phyloP scores from a whole-genome alignment of 148 eudicot genomes.

The Cornus controversa region DNA sequence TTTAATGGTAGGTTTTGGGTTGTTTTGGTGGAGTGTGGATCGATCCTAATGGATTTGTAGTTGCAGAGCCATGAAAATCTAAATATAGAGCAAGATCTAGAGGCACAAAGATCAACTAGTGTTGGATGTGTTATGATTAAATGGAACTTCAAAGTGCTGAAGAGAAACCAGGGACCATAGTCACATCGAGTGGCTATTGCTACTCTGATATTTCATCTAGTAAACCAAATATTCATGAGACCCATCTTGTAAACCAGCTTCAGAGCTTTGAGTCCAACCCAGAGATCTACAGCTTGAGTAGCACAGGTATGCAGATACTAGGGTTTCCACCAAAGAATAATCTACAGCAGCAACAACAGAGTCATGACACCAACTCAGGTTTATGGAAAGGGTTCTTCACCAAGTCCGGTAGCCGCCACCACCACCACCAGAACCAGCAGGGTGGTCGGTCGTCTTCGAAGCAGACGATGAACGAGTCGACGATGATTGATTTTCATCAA shows the following conservation, averaged over 20 bases:
- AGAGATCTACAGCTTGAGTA: constrained; percentile 54
- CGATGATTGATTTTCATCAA: constrained; percentile 15
- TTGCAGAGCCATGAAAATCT: constrained; percentile 8
- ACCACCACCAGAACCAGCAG: no score
- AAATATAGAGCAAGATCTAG: background rate
- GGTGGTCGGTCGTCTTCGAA: constrained; percentile 16
- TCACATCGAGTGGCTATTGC: constrained; percentile 37
- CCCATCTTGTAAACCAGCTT: constrained; percentile 30
- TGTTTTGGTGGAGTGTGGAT: no score
- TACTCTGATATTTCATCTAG: constrained; percentile 29
- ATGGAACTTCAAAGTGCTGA: constrained; percentile 25
- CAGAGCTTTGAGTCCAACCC: constrained; percentile 40
- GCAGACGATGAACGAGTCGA: no score
- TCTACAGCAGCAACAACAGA: constrained; percentile 1
- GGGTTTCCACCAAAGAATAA: constrained; percentile 45
- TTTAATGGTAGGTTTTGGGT: constrained; percentile 1
- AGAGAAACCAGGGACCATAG: constrained; percentile 31
- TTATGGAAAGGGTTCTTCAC: constrained; percentile 30
- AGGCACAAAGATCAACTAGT: background rate
- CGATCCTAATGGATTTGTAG: background rate
- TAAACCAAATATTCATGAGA: constrained; percentile 16
- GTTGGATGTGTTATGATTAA: background rate
- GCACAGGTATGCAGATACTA: constrained; percentile 54
- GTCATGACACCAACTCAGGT: constrained; percentile 10
- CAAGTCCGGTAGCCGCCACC: constrained; percentile 9